A percentile compares a stretch with the other conserved stretches of the same genome.
These are phyloP conservation scores for Penicillium psychrosexuale DNA, from an alignment of 2,329 filamentous ascomycete species.

Conservation along the genomic window DNA sequence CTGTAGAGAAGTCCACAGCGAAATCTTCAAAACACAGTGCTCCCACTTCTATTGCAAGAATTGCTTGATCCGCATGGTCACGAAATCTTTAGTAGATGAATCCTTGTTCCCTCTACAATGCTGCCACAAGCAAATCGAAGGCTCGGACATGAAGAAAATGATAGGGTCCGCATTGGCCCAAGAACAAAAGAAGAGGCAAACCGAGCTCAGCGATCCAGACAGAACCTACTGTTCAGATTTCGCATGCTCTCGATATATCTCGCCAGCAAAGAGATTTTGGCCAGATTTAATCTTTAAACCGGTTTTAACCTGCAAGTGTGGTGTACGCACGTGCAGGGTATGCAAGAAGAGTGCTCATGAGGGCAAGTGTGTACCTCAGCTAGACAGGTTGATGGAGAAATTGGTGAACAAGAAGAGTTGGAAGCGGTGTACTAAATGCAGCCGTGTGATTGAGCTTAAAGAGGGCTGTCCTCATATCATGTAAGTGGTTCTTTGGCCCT, in stretches of 20 bases:
- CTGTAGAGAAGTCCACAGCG: not conserved
- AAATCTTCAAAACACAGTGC: not conserved
- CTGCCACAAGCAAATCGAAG: not conserved
- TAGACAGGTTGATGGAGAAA: not conserved
- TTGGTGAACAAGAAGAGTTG: not conserved
- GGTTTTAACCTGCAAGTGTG: not conserved
- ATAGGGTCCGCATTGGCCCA: not conserved
- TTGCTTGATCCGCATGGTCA: not conserved
- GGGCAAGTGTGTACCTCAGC: not conserved
- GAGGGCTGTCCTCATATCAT: not conserved
- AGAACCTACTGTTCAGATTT: not conserved
- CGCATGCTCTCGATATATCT: not conserved
- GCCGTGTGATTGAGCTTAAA: not conserved
- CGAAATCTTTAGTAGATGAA: not conserved
- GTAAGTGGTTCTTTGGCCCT: not conserved
- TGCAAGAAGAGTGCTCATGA: not conserved
- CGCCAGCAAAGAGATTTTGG: not conserved
- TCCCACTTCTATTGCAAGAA: not conserved
- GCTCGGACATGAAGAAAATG: not conserved
- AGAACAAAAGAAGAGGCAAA: not conserved
- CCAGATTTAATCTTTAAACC: not conserved
- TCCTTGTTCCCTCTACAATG: not conserved
- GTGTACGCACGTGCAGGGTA: not conserved
- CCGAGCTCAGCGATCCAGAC: not conserved
- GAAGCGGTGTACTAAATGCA: not conserved